Base-by-base conservation (phyloP, 192 early-diverging fungal genomes). In the Mortierella hygrophila region DNA sequence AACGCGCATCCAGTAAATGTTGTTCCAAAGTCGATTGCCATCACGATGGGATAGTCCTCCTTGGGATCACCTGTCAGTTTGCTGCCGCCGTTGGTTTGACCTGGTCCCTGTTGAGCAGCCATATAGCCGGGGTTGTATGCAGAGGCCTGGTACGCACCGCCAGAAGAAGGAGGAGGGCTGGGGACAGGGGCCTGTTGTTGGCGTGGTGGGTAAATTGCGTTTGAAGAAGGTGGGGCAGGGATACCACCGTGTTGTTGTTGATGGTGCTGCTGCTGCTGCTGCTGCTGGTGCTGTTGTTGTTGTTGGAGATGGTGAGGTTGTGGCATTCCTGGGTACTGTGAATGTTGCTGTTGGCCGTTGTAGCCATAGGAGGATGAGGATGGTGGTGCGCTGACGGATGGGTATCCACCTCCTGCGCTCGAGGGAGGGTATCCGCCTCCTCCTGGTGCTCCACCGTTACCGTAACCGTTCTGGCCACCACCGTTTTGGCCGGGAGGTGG, bases 1-100 rank as follows among this genome's bases (percentile, higher is more conserved):
- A 90, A 92, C 7, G 91, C 89, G 47, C 87, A 88, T 79, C 91
- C 91, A 32, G 91, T 89, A 63, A 85, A 92, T 1, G 74, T 91
- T 47, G 80, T 81, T 70, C 89, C 89, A 73, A 90, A 90, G 68
- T 90, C 89, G 41, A 90, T 90, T 40, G 89, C 87, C 77, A 90
- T 82, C 37, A 90, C 87, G 65, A 90, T 88, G 23, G 89, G 87
- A 47, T 90, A 90, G 16, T 90, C 80, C 47, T 86, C 84, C 52
- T 86, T 86, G 63, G 84, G 84, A 54, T 86, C 84, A 0, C 84
- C 84, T 9, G 84, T 86, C 26, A 86, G 52, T 63, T 68, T 69
- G 10, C 68, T 77, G 44, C 84, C 60, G 8, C 60, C 84, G 71
- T 74, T 86, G 20, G 84, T 38, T 63, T 75, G 44, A 10, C 44